Percentiles rank a stretch among this genome's conserved stretches.
These are phyloP conservation scores for Leucaena leucocephala DNA, from an alignment of 306 rosid species.

Conservation along the genomic window DNA sequence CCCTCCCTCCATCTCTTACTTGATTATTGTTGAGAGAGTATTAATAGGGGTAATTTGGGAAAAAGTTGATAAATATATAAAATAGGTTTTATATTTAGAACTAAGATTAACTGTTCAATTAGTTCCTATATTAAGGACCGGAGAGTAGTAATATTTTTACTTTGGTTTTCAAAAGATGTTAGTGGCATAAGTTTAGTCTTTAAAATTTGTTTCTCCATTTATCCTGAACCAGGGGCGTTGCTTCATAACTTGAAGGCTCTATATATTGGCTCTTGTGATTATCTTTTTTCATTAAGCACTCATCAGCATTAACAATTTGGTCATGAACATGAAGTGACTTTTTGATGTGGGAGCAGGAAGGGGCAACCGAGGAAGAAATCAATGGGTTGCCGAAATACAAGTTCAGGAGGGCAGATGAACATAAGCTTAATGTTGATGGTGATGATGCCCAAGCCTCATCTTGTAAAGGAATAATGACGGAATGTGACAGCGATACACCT, in stretches of 20 bases:
- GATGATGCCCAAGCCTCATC: constrained; percentile 57
- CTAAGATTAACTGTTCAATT: too few relatives aligned
- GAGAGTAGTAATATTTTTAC: background rate
- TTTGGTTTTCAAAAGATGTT: background rate
- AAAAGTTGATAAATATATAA: too few relatives aligned
- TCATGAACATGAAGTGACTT: constrained; percentile 29
- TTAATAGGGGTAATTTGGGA: too few relatives aligned
- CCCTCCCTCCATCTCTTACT: too few relatives aligned
- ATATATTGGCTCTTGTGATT: background rate
- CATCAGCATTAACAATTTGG: background rate
- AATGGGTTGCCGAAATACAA: constrained; percentile 73
- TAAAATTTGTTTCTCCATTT: background rate
- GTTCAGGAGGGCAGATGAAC: constrained; percentile 41
- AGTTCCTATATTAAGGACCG: too few relatives aligned
- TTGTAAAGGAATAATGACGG: constrained; percentile 61
- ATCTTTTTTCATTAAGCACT: background rate
- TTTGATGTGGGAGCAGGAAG: constrained; percentile 64
- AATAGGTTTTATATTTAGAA: too few relatives aligned
- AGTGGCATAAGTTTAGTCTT: too few relatives aligned
- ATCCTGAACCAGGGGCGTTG: background rate
- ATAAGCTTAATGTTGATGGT: background rate
- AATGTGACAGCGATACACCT: constrained; percentile 53
- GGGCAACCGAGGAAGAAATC: constrained; percentile 88
- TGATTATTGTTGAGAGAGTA: too few relatives aligned
- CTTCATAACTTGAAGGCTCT: background rate